Conservation (phyloP, 2,329 filamentous ascomycete species). For the Amphichorda felina region DNA sequence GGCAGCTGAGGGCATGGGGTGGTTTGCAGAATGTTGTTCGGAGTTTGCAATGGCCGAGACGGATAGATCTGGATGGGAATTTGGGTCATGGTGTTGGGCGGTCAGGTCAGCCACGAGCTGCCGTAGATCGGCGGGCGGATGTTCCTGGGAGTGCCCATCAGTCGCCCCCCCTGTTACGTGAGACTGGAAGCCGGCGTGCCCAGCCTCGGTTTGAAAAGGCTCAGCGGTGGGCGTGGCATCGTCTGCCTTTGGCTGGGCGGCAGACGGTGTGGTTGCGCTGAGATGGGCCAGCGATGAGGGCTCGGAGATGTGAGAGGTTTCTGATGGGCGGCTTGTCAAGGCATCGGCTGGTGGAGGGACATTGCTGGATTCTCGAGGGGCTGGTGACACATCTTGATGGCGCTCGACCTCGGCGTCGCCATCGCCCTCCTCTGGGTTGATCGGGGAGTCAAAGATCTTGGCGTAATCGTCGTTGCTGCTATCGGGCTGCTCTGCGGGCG, state of each 20-base stretch:
- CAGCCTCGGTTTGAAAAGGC: neutral
- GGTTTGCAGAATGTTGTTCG: slow-evolving; percentile 12
- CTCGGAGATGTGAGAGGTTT: slow-evolving; percentile 18
- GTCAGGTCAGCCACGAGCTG: slow-evolving; percentile 29
- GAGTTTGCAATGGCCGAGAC: slow-evolving; percentile 11
- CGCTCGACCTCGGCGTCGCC: neutral
- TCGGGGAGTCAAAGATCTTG: slow-evolving; percentile 37
- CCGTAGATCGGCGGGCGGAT: slow-evolving; percentile 23
- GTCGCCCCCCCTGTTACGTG: neutral
- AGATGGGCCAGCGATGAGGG: too few relatives aligned
- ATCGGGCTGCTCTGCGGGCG: slow-evolving; percentile 14
- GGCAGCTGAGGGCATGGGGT: slow-evolving; percentile 17
- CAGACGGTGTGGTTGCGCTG: slow-evolving; percentile 10
- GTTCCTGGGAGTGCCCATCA: slow-evolving; percentile 1
- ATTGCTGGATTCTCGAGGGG: slow-evolving; percentile 20
- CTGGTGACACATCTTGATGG: neutral
- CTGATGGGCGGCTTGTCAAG: slow-evolving; percentile 19
- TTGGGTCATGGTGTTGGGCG: slow-evolving; percentile 16
- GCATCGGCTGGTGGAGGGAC: slow-evolving; percentile 25
- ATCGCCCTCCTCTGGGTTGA: slow-evolving; percentile 18
- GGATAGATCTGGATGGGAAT: slow-evolving; percentile 15
- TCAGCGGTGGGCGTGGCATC: slow-evolving; percentile 7
- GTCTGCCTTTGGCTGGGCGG: slow-evolving; percentile 15
- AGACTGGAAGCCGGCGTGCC: slow-evolving; percentile 9
- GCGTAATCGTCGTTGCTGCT: slow-evolving; percentile 38